These are phyloP conservation scores for Fusarium sp. DNA, from an alignment of 2,329 filamentous ascomycete species.

Conservation along the genomic window DNA sequence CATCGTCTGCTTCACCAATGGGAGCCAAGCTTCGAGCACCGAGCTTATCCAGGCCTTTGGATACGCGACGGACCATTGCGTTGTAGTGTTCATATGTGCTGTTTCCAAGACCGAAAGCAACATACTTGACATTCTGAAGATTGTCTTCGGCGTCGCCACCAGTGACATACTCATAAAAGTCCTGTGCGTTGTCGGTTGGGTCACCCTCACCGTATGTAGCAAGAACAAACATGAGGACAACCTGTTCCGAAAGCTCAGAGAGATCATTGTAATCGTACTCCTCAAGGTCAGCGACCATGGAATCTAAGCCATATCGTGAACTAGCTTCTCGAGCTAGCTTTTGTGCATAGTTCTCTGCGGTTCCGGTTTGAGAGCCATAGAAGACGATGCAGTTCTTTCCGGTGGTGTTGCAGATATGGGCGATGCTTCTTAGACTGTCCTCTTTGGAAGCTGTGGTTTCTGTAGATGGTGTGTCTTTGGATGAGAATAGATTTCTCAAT, in stretches of 20 bases:
- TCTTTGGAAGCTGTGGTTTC: background rate
- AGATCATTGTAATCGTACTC: conserved; percentile 9
- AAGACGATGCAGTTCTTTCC: conserved; percentile 10
- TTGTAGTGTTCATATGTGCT: conserved; percentile 6
- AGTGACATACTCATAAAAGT: background rate
- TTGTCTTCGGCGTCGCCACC: background rate
- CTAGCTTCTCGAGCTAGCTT: background rate
- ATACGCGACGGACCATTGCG: background rate
- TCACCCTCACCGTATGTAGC: background rate
- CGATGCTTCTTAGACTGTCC: conserved; percentile 8
- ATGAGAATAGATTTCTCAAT: rapidly evolving
- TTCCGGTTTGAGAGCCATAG: background rate
- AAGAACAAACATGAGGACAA: background rate
- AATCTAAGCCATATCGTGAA: conserved; percentile 1
- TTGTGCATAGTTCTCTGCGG: conserved; percentile 7
- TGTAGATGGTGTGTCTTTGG: rapidly evolving
- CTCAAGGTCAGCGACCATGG: conserved; percentile 10
- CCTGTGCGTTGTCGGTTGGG: background rate
- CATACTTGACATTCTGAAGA: conserved; percentile 7
- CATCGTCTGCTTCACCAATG: conserved; percentile 4
- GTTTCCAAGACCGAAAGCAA: background rate
- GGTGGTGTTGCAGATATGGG: conserved; percentile 5
- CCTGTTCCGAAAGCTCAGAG: background rate
- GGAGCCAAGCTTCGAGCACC: background rate
- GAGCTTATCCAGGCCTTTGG: background rate